Evolutionary conservation across 1,284 basidiomycete genomes (phyloP), one percentile per base, ranked within the genome.

Genomic region (Tilletia caries): DNA sequence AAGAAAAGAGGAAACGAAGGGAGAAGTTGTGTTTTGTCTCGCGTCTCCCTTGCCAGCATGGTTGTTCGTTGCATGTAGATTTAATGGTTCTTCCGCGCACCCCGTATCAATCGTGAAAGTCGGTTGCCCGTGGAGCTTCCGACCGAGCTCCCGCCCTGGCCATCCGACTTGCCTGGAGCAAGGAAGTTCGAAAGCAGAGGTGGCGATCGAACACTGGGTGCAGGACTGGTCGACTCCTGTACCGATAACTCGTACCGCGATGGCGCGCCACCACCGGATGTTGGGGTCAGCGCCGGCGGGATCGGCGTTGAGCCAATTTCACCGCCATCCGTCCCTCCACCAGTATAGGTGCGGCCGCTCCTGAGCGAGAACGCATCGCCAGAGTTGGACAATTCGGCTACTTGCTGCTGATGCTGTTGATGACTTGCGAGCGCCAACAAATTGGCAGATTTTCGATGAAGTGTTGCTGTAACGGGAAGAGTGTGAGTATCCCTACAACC

Each of bases 361-460:
- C 33, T 33, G 20, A 62, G 32, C 27, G 58, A 62, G 33, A 62
- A 62, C 12, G 29, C 18, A 37, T 62, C 58, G 32, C 27, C 58
- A 13, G 58, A 5, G 4, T 13, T 15, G 13, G 32, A 20, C 3
- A 29, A 13, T 54, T 54, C 52, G 52, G 23, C 13, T 8, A 15
- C 25, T 15, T 62, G 32, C 18, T 25, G 27, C 58, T 62, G 58
- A 1, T 33, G 27, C 3, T 33, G 32, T 33, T 62, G 58, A 20
- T 62, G 58, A 12, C 32, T 25, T 8, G 58, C 58, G 29, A 62
- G 15, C 13, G 32, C 58, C 27, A 62, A 18, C 29, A 62, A n/a
- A 37, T 62, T 62, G 18, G 58, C 33, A 20, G 58, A 62, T 29
- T 62, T 62, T 25, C 58, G 58, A 34, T 62, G 58, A 20, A 62